Base-by-base conservation (phyloP, 2,329 filamentous ascomycete genomes). In the Fusarium solani-melongenae region DNA sequence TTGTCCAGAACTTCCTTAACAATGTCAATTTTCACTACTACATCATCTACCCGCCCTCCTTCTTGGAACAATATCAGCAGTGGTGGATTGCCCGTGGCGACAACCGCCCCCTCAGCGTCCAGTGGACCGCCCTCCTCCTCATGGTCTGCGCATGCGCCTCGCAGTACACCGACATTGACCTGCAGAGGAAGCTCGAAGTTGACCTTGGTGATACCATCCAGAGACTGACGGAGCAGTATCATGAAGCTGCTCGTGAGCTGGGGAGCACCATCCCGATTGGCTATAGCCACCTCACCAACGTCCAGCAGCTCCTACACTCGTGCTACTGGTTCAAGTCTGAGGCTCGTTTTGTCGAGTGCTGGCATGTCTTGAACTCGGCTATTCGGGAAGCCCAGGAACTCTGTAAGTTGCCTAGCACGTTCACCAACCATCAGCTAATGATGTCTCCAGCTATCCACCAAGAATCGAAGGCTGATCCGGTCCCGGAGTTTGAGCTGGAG, bases 11-110 rank as follows among this genome's bases (percentile, higher is more conserved):
- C 70, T 84, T 84, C 61, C 72, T 84, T 15, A 76, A 78, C 57
- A 77, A 79, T 44, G 82, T 81, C 69, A 84, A 84, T 66, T 83
- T 77, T 58, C 82, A 83, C 66, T 82, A 82, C 76, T 84, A 84
- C 66, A 81, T 83, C 57, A 71, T 83, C 33, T 83, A 84, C 62
- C 81, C 83, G 0, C 70, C 78, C 0, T 74, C 76, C 6, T 83
- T 84, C 38, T 38, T 82, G 14, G 78, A 81, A 38, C 81, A 83
- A 27, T 84, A 84, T 49, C 73, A 79, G 36, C 65, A 72, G 15
- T 84, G 83, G 82, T 84, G 82, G 81, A 60, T 67, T 17, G 68
- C 73, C 24, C 77, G 81, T 36, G 72, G 76, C 44, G 77, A 77
- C 12, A 71, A 76, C 33, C 73, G 73, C 22, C 81, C 81, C n/a